Evolutionary conservation across 805 yeast species (phyloP).

Genomic region (Ascoidea rubescens): DNA sequence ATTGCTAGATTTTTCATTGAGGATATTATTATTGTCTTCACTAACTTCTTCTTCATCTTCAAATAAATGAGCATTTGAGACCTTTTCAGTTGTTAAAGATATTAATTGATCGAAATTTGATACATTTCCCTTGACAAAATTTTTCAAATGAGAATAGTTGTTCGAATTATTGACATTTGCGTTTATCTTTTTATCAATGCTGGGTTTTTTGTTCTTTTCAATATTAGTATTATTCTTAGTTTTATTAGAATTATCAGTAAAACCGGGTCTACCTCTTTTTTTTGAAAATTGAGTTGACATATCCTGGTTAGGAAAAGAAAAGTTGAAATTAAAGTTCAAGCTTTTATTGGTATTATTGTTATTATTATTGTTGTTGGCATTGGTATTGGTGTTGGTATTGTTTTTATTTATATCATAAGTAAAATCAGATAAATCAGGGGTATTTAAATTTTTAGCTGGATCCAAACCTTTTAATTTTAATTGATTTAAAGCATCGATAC

Average conservation of each 20-base stretch:
- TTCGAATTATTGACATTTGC: background rate
- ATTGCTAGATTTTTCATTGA: no score
- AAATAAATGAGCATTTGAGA: background rate
- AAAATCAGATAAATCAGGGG: constrained; percentile 1
- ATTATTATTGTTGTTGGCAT: background rate
- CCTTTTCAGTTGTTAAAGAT: constrained; percentile 4
- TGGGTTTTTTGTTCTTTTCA: background rate
- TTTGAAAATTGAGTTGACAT: background rate
- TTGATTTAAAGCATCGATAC: constrained; percentile 22
- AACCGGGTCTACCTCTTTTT: background rate
- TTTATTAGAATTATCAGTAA: background rate
- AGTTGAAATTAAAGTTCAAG: background rate
- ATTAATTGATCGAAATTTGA: constrained; percentile 5
- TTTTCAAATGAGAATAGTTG: constrained; percentile 5
- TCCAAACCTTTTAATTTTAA: constrained; percentile 17
- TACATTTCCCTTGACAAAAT: constrained; percentile 5
- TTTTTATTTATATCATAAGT: constrained; percentile 4
- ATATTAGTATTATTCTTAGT: background rate
- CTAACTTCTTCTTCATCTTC: background rate
- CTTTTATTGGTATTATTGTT: background rate
- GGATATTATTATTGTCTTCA: background rate
- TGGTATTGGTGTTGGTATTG: constrained; percentile 1
- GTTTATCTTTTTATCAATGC: background rate
- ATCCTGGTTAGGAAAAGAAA: background rate
- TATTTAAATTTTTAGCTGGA: constrained; percentile 7